Base-by-base conservation (phyloP, 495 filamentous ascomycete species). In the Talaromyces nanjingensis region DNA sequence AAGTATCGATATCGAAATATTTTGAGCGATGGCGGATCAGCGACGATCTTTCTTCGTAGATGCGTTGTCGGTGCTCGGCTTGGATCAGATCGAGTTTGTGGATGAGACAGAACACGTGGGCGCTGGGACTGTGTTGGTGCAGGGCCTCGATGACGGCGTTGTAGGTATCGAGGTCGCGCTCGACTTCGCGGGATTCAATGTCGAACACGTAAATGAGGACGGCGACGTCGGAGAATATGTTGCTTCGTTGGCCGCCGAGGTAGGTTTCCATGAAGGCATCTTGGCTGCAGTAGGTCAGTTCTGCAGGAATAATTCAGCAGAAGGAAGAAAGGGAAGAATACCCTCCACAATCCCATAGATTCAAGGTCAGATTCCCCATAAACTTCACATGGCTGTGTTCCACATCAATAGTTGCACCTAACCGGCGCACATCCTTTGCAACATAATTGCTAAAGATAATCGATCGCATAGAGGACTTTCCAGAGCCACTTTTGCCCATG, bases 71-170 rank as follows among this genome's bases (percentile, higher is more conserved):
- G 68, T 87, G 83, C 64, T 88, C 80, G 37, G 85, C 83, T 68
- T 91, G 90, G 63, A 98, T 91, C n/a, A 98, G 85, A 73, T 98
- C 94, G 88, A 98, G 96, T 74, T 98, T 98, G 83, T 98, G 94
- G 65, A 98, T 88, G 7, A 98, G 84, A 60, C 92, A 89, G 77
- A 96, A 98, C 67, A 98, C 85, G 67, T 88, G 87, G 58, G 94
- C 93, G 8, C 81, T 81, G 53, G 90, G 89, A 24, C 89, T 92
- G 80, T 87, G 94, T 74, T 97, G 92, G 34, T 84, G 78, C 34
- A 98, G 81, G 0, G 94, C 94, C 59, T 85, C 80, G 70, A 97
- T 91, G 71, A 97, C 91, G 63, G 88, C 85, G 61, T 84, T 86
- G 76, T 97, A 98, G 42, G 90, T 94, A 60, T 92, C 85, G 54